A percentile compares a stretch with the other conserved stretches of the same genome.
These are phyloP conservation scores for Salicornia ramosissima DNA, from an alignment of 148 eudicot species.

Conservation along the genomic window DNA sequence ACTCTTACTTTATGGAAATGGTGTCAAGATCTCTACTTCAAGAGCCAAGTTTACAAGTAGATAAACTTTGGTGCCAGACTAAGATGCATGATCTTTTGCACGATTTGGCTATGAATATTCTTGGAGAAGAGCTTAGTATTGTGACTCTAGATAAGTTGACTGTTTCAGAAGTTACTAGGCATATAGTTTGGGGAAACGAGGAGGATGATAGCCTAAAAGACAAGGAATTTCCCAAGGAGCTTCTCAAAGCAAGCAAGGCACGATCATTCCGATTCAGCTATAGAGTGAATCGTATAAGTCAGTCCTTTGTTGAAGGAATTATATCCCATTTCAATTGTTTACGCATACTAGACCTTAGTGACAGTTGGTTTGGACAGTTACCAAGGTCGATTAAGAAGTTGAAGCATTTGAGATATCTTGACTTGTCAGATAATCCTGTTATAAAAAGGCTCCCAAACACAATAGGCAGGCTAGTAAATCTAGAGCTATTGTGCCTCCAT, in stretches of 20 bases:
- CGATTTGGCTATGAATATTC: slow-evolving; percentile 37
- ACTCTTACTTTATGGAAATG: neutral
- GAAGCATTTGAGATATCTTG: slow-evolving; percentile 32
- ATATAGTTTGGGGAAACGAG: slow-evolving; percentile 24
- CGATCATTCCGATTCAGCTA: slow-evolving; percentile 28
- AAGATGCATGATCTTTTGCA: slow-evolving; percentile 45
- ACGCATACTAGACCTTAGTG: slow-evolving; percentile 27
- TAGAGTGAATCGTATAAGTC: slow-evolving; percentile 9
- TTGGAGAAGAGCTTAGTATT: slow-evolving; percentile 29
- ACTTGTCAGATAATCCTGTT: slow-evolving; percentile 25
- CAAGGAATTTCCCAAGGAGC: slow-evolving; percentile 18
- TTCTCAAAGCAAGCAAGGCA: slow-evolving; percentile 25
- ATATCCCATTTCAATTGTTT: slow-evolving; percentile 21
- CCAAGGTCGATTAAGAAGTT: slow-evolving; percentile 26
- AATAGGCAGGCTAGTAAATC: slow-evolving; percentile 37
- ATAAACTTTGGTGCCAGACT: slow-evolving; percentile 13
- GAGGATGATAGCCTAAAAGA: neutral
- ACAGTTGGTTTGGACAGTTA: slow-evolving; percentile 32
- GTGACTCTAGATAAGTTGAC: slow-evolving; percentile 12
- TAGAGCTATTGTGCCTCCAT: slow-evolving; percentile 26
- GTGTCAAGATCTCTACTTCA: slow-evolving; percentile 42
- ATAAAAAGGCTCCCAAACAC: slow-evolving; percentile 42
- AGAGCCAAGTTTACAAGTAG: slow-evolving; percentile 14
- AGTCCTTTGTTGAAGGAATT: slow-evolving; percentile 30
- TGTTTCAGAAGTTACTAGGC: slow-evolving; percentile 22